These are phyloP conservation scores for Rachicladosporium sp. DNA, from an alignment of 2,329 filamentous ascomycete genomes.

Conservation along the genomic window DNA sequence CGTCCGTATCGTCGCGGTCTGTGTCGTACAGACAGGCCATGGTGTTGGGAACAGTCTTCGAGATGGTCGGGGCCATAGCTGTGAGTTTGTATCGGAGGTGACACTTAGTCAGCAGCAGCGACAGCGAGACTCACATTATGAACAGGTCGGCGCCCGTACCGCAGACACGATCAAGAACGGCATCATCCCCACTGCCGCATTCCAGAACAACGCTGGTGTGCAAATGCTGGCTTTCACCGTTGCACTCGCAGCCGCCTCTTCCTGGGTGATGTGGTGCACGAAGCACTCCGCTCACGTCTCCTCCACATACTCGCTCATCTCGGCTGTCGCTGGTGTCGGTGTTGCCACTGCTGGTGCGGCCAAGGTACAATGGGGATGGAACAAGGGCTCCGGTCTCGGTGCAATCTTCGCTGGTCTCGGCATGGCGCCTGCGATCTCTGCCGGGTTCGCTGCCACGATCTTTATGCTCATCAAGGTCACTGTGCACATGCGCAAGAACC, in stretches of 20 bases:
- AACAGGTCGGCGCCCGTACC: conserved; percentile 37
- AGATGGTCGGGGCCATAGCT: conserved; percentile 41
- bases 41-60: conserved; percentile 36
- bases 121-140: too few species aligned
- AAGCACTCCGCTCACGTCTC: conserved; percentile 45
- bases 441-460: conserved; percentile 36
- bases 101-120: too few species aligned
- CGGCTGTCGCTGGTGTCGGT: conserved; percentile 48
- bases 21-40: conserved; percentile 41
- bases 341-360: conserved; percentile 40
- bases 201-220: conserved; percentile 34
- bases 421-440: conserved; percentile 39
- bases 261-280: conserved; percentile 47
- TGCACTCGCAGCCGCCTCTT: conserved; percentile 33
- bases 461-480: conserved; percentile 38
- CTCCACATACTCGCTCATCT: conserved; percentile 50
- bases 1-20: conserved; percentile 38
- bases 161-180: conserved; percentile 51
- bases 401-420: conserved; percentile 32
- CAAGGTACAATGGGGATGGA: conserved; percentile 31
- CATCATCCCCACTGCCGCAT: conserved; percentile 40
- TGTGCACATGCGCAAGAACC: conserved; percentile 38
- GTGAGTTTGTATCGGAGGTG: neutral
- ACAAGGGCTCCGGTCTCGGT: conserved; percentile 30
- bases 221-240: conserved; percentile 35